phyloP scores from a whole-genome alignment of 371 early-diverging fungal species.

The Haplosporangium sp. region DNA sequence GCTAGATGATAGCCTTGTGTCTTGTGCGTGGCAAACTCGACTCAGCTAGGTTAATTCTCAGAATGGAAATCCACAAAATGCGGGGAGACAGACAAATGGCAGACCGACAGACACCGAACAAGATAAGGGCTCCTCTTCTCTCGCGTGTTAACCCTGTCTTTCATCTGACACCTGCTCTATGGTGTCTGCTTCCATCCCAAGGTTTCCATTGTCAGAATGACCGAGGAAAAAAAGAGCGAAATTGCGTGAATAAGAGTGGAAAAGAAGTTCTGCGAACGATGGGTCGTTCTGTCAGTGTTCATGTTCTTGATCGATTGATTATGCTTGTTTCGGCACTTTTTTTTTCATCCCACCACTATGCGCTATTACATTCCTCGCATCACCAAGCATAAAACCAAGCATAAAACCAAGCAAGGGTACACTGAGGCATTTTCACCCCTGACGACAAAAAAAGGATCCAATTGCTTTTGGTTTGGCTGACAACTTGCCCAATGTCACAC shows the following conservation, averaged over 20 bases:
- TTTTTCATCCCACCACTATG: too few species aligned
- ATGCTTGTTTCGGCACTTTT: too few species aligned
- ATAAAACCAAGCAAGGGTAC: not conserved
- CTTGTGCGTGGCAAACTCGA: not conserved
- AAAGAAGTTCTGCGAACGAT: too few species aligned
- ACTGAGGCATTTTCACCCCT: not conserved
- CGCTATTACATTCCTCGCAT: not conserved
- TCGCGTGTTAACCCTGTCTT: conserved; percentile 5
- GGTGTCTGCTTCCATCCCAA: too few species aligned
- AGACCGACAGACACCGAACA: conserved; percentile 1
- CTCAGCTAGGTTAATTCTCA: conserved; percentile 6
- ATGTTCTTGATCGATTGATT: too few species aligned
- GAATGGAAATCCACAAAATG: conserved; percentile 40
- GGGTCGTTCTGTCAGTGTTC: too few species aligned
- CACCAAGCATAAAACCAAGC: not conserved
- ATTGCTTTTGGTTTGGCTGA: not conserved
- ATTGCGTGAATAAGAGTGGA: not conserved
- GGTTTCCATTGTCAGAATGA: not conserved
- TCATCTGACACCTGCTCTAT: too few species aligned
- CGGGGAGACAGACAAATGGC: conserved; percentile 24
- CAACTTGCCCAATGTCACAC: too few species aligned
- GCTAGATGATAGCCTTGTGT: not conserved
- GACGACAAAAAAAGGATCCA: not conserved
- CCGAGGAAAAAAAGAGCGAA: not conserved
- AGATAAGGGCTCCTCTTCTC: conserved; percentile 30